These are phyloP conservation scores for Ehretia macrophylla DNA, from an alignment of 257 asterid genomes.

Conservation along the genomic window DNA sequence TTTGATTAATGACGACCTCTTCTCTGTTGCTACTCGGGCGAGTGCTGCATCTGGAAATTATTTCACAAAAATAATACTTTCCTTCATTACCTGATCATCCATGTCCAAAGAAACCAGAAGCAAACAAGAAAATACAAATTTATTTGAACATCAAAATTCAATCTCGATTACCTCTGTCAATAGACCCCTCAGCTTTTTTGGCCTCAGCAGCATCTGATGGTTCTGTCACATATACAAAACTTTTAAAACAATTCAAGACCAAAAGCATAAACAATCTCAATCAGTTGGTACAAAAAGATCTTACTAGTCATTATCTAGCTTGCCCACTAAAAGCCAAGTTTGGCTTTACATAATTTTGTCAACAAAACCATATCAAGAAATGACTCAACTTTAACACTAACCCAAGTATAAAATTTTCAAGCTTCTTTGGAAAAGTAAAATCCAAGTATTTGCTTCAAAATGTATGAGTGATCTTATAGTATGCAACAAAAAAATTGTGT, in stretches of 20 bases:
- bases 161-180: conserved; percentile 64
- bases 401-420: too few relatives aligned
- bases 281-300: too few relatives aligned
- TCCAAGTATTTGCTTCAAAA: too few relatives aligned
- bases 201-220: conserved; percentile 56
- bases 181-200: conserved; percentile 62
- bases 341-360: too few relatives aligned
- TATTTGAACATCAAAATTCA: neutral
- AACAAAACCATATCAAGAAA: too few relatives aligned
- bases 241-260: too few relatives aligned
- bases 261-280: too few relatives aligned
- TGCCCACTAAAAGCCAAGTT: too few relatives aligned
- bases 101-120: neutral
- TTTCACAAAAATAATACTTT: conserved; percentile 2
- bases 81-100: neutral
- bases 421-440: neutral
- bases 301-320: too few relatives aligned
- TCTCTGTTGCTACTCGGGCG: conserved; percentile 75
- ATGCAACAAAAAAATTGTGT: too few relatives aligned
- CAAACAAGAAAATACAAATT: neutral
- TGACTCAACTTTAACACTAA: too few relatives aligned
- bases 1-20: conserved; percentile 62
- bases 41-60: conserved; percentile 67
- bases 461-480: too few relatives aligned
- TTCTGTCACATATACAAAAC: conserved; percentile 18